phyloP scores from a whole-genome alignment of 164 flowering plant genomes.

The Vitis cinerea region DNA sequence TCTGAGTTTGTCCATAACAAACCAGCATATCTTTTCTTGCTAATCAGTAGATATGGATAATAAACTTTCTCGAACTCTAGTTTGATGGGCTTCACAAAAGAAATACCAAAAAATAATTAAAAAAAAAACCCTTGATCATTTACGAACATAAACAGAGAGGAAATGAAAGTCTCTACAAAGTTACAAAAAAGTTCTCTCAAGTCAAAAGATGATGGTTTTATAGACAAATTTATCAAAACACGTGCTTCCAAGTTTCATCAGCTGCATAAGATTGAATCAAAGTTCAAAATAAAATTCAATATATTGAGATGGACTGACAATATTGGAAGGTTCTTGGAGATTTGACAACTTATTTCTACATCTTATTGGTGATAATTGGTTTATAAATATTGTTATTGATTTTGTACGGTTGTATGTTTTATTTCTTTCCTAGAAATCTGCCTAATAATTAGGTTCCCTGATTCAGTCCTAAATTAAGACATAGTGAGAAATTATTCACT shows the following conservation, averaged over 20 bases:
- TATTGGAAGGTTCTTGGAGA: too few species aligned
- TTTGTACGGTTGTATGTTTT: too few species aligned
- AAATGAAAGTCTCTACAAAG: not conserved
- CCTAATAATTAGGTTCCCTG: too few species aligned
- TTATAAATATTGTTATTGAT: too few species aligned
- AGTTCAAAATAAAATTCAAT: not conserved
- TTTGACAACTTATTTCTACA: too few species aligned
- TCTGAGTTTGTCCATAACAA: constrained; percentile 87
- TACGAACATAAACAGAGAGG: not conserved
- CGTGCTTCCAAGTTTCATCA: not conserved
- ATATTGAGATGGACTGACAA: not conserved
- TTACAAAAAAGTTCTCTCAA: not conserved
- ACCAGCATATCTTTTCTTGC: constrained; percentile 99
- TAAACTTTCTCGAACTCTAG: constrained; percentile 99
- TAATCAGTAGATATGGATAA: constrained; percentile 90
- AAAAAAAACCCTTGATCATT: not conserved
- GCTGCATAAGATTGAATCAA: not conserved
- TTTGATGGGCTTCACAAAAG: constrained; percentile 79
- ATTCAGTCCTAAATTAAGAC: too few species aligned
- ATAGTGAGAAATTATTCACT: too few species aligned
- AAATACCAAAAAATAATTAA: not conserved
- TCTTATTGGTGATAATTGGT: too few species aligned
- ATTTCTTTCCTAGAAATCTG: too few species aligned
- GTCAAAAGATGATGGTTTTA: not conserved
- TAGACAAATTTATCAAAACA: not conserved